phyloP scores from a whole-genome alignment of 257 asterid species.

The Anisodus acutangulus region DNA sequence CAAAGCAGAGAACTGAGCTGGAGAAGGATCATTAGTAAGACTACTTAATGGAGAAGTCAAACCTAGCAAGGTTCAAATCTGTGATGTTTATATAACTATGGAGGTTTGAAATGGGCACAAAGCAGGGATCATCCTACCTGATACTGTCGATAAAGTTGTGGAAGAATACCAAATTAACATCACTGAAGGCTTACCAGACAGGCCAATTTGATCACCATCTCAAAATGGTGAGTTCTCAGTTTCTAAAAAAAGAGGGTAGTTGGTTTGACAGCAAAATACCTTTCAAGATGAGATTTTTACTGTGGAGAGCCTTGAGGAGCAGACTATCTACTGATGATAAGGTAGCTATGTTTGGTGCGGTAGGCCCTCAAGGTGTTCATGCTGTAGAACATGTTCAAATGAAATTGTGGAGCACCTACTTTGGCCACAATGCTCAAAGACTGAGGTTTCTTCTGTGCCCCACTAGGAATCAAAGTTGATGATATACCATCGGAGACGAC shows the following conservation, averaged over 20 bases:
- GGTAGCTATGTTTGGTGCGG: background rate
- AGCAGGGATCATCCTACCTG: too few species aligned
- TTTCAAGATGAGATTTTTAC: slow-evolving; percentile 2
- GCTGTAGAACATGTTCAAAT: background rate
- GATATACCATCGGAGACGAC: background rate
- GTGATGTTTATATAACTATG: too few species aligned
- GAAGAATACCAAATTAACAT: background rate
- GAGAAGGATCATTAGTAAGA: too few species aligned
- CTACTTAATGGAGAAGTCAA: too few species aligned
- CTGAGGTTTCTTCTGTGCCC: background rate
- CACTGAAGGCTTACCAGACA: background rate
- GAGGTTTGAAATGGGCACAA: too few species aligned
- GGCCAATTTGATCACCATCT: background rate
- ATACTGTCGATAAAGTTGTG: background rate
- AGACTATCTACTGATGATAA: background rate
- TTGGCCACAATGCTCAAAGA: background rate
- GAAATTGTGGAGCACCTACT: slow-evolving; percentile 5
- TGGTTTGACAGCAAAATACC: background rate
- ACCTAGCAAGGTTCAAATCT: too few species aligned
- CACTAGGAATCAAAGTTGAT: background rate
- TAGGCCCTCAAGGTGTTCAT: background rate
- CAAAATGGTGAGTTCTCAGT: background rate
- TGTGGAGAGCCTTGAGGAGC: background rate
- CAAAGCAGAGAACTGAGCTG: too few species aligned
- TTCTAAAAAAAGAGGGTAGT: background rate